Base-by-base conservation (phyloP, 352 stramenopile genomes). In the Aphanomyces stellatus region DNA sequence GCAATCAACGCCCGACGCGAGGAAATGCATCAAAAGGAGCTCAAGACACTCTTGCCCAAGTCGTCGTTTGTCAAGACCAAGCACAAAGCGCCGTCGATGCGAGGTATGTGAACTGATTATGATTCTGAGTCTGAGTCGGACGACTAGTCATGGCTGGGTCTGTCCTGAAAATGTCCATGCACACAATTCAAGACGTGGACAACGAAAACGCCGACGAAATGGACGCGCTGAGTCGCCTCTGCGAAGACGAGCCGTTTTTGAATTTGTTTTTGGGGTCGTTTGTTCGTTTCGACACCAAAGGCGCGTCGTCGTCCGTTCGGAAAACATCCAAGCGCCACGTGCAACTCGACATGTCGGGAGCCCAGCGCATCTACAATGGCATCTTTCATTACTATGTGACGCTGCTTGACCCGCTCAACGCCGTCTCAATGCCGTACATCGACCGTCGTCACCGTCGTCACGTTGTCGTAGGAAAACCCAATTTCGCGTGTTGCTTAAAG, bases 371-470 rank as follows among this genome's bases (percentile, higher is more conserved):
- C 15, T 82, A 74, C 57, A 88, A 88, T 67, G 85, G 78, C 24
- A 49, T 88, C 5, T 88, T 81, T 41, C 76, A 88, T 61, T 88
- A 85, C 73, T 88, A 87, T 64, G 70, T 85, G 31, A 76, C 78
- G 11, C 69, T 85, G 0, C 70, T 80, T 5, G 80, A 88, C 60
- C 80, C 80, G 2, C 57, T 85, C 5, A 53, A 76, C 30, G 71
- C 69, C n/a, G 68, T 69, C 11, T 76, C 76, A 0, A 74, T 88
- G 56, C 33, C 30, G 60, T 67, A 59, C 31, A 41, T 67, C 33
- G 25, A 10, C n/a, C 7, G 11, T 2, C n/a, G 0, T 25, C 7
- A 8, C 17, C 41, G 8, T 55, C 31, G 25, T 34, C 2, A 30
- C 40, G n/a, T n/a, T 24, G 3, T n/a, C 27, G 19, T 43, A 88